Percentiles rank a stretch among this genome's conserved stretches.
phyloP scores from a whole-genome alignment of 2,329 filamentous ascomycete species.

The Clathrospora elynae region DNA sequence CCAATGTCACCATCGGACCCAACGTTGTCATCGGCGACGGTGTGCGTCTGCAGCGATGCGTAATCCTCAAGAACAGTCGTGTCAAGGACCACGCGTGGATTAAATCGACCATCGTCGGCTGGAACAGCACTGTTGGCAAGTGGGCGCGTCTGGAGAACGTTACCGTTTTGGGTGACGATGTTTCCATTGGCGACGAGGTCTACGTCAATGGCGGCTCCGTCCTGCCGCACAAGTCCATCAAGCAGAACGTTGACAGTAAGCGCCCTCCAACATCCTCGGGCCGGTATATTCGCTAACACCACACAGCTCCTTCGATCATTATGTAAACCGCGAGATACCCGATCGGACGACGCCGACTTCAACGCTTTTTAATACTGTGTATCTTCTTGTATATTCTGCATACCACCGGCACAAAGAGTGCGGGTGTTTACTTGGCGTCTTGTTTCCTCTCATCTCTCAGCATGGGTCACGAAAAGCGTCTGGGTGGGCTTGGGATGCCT shows the following conservation, averaged over 20 bases:
- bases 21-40: constrained; percentile 92
- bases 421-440: constrained; percentile 15
- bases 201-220: constrained; percentile 98
- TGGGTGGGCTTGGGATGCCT: constrained; percentile 17
- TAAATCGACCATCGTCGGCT: constrained; percentile 97
- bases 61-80: constrained; percentile 85
- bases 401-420: constrained; percentile 23
- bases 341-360: constrained; percentile 16
- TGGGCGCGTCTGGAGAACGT: constrained; percentile 98
- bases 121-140: constrained; percentile 94
- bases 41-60: constrained; percentile 90
- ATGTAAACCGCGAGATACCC: constrained; percentile 46
- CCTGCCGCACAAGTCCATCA: constrained; percentile 98
- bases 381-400: constrained; percentile 45
- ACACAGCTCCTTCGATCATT: constrained; percentile 52
- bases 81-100: constrained; percentile 99
- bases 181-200: constrained; percentile 96
- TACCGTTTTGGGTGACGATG: constrained; percentile 95
- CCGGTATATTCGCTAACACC: constrained; percentile 19
- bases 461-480: constrained; percentile 25
- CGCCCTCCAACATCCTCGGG: background rate
- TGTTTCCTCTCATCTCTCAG: constrained; percentile 17
- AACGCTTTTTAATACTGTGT: constrained; percentile 41
- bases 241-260: constrained; percentile 82
- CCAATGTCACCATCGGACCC: constrained; percentile 94